These are phyloP conservation scores for Halophytophthora batemanensis DNA, from an alignment of 352 stramenopile genomes.

Conservation along the genomic window DNA sequence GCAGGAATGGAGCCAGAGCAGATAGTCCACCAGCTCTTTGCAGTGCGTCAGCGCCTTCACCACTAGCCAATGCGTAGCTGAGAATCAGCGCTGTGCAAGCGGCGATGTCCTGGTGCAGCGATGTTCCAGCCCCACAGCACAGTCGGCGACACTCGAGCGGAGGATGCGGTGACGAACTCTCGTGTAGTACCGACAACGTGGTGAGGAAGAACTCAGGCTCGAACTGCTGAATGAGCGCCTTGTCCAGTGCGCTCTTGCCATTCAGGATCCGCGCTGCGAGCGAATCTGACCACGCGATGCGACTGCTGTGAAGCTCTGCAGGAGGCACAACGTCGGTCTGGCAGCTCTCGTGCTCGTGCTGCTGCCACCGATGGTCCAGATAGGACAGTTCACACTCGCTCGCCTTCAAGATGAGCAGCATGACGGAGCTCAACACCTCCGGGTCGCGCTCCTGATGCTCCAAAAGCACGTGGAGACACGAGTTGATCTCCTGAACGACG, in stretches of 20 bases:
- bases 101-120: slow-evolving; percentile 24
- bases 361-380: slow-evolving; percentile 28
- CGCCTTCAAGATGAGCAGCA: slow-evolving; percentile 37
- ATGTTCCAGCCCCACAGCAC: slow-evolving; percentile 32
- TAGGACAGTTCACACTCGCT: slow-evolving; percentile 32
- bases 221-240: slow-evolving; percentile 19
- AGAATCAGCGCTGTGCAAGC: slow-evolving; percentile 32
- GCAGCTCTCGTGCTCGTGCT: slow-evolving; percentile 9
- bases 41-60: slow-evolving; percentile 1
- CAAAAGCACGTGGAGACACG: slow-evolving; percentile 28
- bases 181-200: slow-evolving; percentile 24
- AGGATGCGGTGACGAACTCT: slow-evolving; percentile 5
- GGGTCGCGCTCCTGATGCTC: slow-evolving; percentile 26
- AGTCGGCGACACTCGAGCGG: slow-evolving; percentile 20
- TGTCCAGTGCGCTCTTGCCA: slow-evolving; percentile 32
- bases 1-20: slow-evolving; percentile 24
- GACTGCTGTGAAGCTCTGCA: not conserved
- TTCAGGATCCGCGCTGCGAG: slow-evolving; percentile 30
- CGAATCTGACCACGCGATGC: slow-evolving; percentile 27
- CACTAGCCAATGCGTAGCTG: slow-evolving; percentile 10
- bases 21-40: slow-evolving; percentile 11
- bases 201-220: slow-evolving; percentile 34
- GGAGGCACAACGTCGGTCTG: too few species aligned
- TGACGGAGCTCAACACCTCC: slow-evolving; percentile 25
- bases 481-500: slow-evolving; percentile 34